Evolutionary conservation across 495 filamentous ascomycete genomes (phyloP).

Genomic region (Chaetomidium leptoderma): DNA sequence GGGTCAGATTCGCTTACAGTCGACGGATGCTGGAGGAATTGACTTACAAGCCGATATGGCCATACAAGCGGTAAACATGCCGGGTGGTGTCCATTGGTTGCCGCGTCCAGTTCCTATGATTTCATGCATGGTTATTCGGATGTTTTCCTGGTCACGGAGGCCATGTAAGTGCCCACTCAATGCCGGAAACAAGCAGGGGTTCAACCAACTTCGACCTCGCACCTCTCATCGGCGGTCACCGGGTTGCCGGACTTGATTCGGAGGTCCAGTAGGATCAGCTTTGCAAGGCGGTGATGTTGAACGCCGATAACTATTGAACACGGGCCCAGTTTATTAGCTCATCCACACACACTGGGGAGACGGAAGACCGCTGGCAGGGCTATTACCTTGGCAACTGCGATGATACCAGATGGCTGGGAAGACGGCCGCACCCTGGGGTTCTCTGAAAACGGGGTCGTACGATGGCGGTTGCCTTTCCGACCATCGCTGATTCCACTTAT

Average conservation of each 20-base stretch:
- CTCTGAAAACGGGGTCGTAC: constrained; percentile 24
- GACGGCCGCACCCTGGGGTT: background rate
- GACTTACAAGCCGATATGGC: constrained; percentile 49
- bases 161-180: background rate
- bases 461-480: constrained; percentile 29
- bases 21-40: background rate
- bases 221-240: background rate
- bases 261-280: constrained; percentile 35
- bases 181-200: too few species aligned
- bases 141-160: constrained; percentile 31
- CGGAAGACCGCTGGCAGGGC: background rate
- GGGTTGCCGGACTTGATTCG: background rate
- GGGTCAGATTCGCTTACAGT: background rate
- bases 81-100: constrained; percentile 50
- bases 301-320: constrained; percentile 43
- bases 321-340: background rate
- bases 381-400: constrained; percentile 45
- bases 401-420: constrained; percentile 49
- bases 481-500: constrained; percentile 36
- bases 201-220: background rate
- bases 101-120: constrained; percentile 51
- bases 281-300: constrained; percentile 53
- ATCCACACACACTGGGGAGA: background rate
- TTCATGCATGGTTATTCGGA: constrained; percentile 41
- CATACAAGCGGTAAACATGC: constrained; percentile 53